Evolutionary conservation across 129 eudicot genomes (phyloP).

Genomic region (Erigeron canadensis): DNA sequence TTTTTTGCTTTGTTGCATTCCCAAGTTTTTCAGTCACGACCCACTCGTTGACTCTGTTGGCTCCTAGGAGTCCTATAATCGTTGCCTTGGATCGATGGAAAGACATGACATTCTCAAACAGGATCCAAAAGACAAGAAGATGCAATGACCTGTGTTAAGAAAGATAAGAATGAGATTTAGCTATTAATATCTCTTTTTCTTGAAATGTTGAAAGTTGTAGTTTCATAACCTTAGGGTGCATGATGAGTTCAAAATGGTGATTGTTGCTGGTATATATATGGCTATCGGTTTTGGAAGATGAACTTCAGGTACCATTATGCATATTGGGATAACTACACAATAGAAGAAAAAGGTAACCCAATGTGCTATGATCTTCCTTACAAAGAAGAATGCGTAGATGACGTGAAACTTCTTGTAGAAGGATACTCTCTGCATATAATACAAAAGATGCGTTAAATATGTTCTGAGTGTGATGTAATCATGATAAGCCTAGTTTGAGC

Average conservation of each 20-base stretch:
- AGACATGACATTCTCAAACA: constrained; percentile 93
- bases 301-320: constrained; percentile 75
- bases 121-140: constrained; percentile 82
- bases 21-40: constrained; percentile 87
- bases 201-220: background rate
- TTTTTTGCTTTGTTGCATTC: constrained; percentile 46
- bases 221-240: constrained; percentile 58
- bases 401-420: constrained; percentile 76
- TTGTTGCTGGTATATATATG: constrained; percentile 71
- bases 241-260: constrained; percentile 66
- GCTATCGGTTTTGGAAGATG: constrained; percentile 64
- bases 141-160: constrained; percentile 56
- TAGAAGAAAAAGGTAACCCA: constrained; percentile 87
- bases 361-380: constrained; percentile 85
- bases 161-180: constrained; percentile 10
- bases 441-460: constrained; percentile 13
- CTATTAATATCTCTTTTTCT: background rate
- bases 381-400: constrained; percentile 83
- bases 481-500: constrained; percentile 1
- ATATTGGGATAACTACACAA: constrained; percentile 69
- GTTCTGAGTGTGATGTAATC: background rate
- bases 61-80: constrained; percentile 77
- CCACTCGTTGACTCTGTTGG: constrained; percentile 83
- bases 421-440: constrained; percentile 64
- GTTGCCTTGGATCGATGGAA: constrained; percentile 89